A percentile compares a stretch with the other conserved stretches of the same genome.
Conservation (phyloP, 371 early-diverging fungal genomes). For the Mucor velutinosus region DNA sequence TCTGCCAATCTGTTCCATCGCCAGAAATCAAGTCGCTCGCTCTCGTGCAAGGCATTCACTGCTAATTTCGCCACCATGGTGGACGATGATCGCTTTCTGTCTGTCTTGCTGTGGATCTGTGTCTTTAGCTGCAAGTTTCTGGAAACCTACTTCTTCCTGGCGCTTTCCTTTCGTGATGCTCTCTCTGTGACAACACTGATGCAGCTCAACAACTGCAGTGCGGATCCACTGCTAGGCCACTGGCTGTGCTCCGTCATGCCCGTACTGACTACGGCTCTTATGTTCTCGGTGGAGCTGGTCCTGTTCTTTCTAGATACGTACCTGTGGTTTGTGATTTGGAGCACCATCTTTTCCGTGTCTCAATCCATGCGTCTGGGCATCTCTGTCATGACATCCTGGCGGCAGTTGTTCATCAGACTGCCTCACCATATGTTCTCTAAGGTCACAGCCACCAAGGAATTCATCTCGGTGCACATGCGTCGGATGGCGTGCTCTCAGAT, state of each 20-base stretch:
- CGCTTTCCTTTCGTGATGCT: conserved; percentile 79
- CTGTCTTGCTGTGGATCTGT: conserved; percentile 74
- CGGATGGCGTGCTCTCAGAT: conserved; percentile 82
- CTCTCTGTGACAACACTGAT: conserved; percentile 62
- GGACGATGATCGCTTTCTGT: conserved; percentile 68
- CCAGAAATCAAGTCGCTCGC: conserved; percentile 34
- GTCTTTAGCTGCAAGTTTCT: conserved; percentile 80
- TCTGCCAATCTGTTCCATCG: conserved; percentile 63
- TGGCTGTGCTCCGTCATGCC: conserved; percentile 67
- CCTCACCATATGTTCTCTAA: conserved; percentile 81
- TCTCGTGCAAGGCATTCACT: conserved; percentile 76
- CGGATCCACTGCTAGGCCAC: conserved; percentile 47
- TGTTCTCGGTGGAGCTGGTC: conserved; percentile 74
- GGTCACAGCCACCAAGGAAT: conserved; percentile 68
- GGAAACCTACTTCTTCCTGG: conserved; percentile 84
- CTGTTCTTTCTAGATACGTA: conserved; percentile 91
- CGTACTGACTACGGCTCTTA: conserved; percentile 65
- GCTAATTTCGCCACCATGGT: conserved; percentile 74
- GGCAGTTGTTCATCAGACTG: conserved; percentile 75
- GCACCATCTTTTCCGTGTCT: conserved; percentile 76
- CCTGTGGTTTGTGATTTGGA: conserved; percentile 91
- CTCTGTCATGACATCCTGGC: conserved; percentile 87
- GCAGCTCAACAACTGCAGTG: conserved; percentile 56
- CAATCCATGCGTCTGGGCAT: conserved; percentile 80
- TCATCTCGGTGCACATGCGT: conserved; percentile 68